Base-by-base conservation (phyloP, 306 rosid genomes). In the Spatholobus suberectus region DNA sequence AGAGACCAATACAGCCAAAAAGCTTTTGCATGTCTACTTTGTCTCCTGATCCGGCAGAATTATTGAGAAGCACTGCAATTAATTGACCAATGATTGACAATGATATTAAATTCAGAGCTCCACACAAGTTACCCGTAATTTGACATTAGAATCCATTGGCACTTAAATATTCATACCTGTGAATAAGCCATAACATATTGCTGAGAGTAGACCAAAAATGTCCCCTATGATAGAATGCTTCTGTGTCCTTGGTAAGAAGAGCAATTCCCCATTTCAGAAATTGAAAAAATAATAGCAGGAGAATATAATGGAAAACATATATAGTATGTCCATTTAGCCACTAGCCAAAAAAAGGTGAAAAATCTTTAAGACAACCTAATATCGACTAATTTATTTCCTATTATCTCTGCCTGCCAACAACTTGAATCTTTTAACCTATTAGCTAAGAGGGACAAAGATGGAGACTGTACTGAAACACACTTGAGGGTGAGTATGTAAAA, bases 1-100 rank as follows among this genome's bases (percentile, higher is more conserved):
- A 93, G 85, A 93, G 91, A 85, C 97, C 97, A 75, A 93, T 77
- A 76, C 85, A 90, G 67, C 96, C 94, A 76, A 93, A 93, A 77
- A 91, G 44, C 87, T 90, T 91, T 80, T 91, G 94, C 79, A 93
- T 88, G 83, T 93, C 94, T 85, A 79, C 88, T 87, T 86, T 85
- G 70, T 88, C 87, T 58, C 92, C 94, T 58, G 94, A 86, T 86
- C 97, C 93, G 52, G 90, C 91, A 70, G 57, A 91, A 80, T 86
- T 90, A 87, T 89, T 93, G 41, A 93, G 94, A 78, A 93, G 82
- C 79, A 93, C 96, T 91, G 88, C 26, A 74, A 73, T 70, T 55
- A 75, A 63, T 81, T 72, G 9, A 65, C 51, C 41, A 41, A 27
- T 32, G 73, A 66, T 83, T 26, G 70, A 55, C 49, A n/a, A n/a